phyloP scores from a whole-genome alignment of 139 green algal species.

The Protoeuglena noctilucae region DNA sequence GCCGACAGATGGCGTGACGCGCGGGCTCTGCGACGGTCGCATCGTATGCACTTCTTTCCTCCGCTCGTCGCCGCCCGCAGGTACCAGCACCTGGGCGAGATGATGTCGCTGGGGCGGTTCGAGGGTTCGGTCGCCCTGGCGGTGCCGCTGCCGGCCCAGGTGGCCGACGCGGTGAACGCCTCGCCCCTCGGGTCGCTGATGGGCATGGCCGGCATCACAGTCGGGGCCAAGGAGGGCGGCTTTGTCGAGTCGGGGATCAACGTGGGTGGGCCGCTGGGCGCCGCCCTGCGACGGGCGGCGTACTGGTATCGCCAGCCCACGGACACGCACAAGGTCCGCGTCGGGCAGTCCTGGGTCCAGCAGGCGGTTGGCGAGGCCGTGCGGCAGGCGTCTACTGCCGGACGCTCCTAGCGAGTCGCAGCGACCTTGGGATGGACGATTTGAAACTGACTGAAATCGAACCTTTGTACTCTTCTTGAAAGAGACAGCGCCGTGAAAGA shows the following conservation, averaged over 20 bases:
- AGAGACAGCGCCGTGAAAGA: no score
- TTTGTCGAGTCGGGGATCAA: slow-evolving; percentile 22
- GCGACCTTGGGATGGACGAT: no score
- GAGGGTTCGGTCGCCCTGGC: slow-evolving; percentile 64
- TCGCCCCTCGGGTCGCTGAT: slow-evolving; percentile 43
- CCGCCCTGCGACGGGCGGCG: slow-evolving; percentile 48
- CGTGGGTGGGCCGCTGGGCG: slow-evolving; percentile 65
- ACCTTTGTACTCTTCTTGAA: no score
- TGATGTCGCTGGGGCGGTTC: slow-evolving; percentile 78
- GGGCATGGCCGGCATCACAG: slow-evolving; percentile 21
- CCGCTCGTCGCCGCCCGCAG: slow-evolving; percentile 9
- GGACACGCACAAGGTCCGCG: slow-evolving; percentile 55
- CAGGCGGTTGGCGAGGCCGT: slow-evolving; percentile 9
- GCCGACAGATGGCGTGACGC: neutral
- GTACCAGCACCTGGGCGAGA: slow-evolving; percentile 94
- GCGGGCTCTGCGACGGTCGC: neutral
- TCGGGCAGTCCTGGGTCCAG: slow-evolving; percentile 41
- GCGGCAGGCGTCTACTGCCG: slow-evolving; percentile 13
- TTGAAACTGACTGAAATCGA: no score
- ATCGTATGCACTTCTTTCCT: neutral
- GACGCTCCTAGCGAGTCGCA: no score
- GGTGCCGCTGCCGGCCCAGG: slow-evolving; percentile 24
- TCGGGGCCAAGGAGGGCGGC: slow-evolving; percentile 19
- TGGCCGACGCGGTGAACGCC: slow-evolving; percentile 24
- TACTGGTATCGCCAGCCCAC: slow-evolving; percentile 90